Percentiles rank a stretch among this genome's conserved stretches.
Conservation (phyloP, 73 alveolate genomes). For the Blepharisma japonicum region DNA sequence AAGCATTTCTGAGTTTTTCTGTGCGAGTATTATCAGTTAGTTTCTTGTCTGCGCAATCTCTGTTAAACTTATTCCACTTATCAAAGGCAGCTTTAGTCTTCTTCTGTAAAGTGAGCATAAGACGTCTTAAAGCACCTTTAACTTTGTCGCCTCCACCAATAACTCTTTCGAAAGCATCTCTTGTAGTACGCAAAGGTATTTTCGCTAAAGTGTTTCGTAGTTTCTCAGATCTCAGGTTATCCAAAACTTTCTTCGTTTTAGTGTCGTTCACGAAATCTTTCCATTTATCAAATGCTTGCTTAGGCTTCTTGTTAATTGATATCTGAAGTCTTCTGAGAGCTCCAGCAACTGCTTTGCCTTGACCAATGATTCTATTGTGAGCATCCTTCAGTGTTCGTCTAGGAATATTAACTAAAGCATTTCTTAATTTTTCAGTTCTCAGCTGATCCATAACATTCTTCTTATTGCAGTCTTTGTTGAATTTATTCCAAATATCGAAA, state of each 20-base stretch:
- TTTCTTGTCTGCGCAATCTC: background rate
- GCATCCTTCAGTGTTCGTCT: background rate
- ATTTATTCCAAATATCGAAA: background rate
- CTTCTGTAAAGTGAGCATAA: background rate
- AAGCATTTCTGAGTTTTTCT: background rate
- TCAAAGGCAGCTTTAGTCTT: background rate
- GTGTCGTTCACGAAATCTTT: background rate
- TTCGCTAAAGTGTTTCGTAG: background rate
- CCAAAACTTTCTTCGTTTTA: background rate
- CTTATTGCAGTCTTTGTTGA: background rate
- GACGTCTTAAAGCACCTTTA: background rate
- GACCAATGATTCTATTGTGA: background rate
- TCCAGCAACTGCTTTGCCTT: background rate
- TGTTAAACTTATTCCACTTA: background rate
- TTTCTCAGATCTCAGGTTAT: background rate
- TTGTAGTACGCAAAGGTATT: background rate
- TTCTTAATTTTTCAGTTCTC: background rate
- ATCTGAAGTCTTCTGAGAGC: background rate
- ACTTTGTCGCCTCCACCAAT: background rate
- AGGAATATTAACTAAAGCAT: background rate
- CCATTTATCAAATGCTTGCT: background rate
- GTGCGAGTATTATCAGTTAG: background rate
- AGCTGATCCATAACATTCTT: background rate
- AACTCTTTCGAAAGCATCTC: background rate
- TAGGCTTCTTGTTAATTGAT: background rate